Percentiles rank a stretch among this genome's conserved stretches.
These are phyloP conservation scores for Filobasidium floriforme DNA, from an alignment of 768 basidiomycete genomes.

Conservation along the genomic window DNA sequence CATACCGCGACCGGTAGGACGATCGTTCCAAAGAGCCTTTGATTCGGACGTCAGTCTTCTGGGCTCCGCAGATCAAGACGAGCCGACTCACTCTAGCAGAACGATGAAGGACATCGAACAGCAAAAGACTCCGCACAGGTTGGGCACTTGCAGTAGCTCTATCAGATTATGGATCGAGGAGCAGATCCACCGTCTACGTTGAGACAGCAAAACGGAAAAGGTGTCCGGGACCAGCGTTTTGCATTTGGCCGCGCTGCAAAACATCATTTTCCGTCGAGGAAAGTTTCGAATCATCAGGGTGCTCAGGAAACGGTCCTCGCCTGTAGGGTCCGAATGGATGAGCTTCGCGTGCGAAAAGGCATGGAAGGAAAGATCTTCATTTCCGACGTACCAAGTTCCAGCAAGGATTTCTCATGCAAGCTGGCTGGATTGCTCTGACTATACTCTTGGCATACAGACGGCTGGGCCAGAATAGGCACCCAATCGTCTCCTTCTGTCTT, in stretches of 20 bases:
- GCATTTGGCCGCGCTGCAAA: conserved; percentile 90
- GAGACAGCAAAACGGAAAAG: conserved; percentile 83
- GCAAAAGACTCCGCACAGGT: conserved; percentile 97
- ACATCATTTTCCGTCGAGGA: conserved; percentile 99
- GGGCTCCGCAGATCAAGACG: conserved; percentile 52
- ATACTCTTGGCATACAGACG: conserved; percentile 95
- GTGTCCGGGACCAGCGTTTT: conserved; percentile 94
- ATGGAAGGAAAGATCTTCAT: background rate
- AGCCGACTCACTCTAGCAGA: conserved; percentile 64
- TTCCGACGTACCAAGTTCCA: conserved; percentile 54
- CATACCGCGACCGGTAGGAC: conserved; percentile 89
- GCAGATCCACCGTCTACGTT: conserved; percentile 98
- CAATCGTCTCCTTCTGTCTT: conserved; percentile 75
- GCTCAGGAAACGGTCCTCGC: conserved; percentile 97
- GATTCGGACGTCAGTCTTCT: conserved; percentile 46
- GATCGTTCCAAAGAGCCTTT: conserved; percentile 44
- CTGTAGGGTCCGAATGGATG: conserved; percentile 37
- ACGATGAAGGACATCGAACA: conserved; percentile 99
- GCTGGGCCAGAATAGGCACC: conserved; percentile 93
- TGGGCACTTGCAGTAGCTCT: conserved; percentile 93
- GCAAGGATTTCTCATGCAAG: conserved; percentile 92
- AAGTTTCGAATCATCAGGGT: conserved; percentile 94
- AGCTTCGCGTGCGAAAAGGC: background rate
- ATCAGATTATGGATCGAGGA: conserved; percentile 98
- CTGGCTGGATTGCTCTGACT: conserved; percentile 88